Evolutionary conservation across 768 basidiomycete species (phyloP), one percentile per base, ranked within the genome.

Genomic region (Pulveroboletus ravenelii): DNA sequence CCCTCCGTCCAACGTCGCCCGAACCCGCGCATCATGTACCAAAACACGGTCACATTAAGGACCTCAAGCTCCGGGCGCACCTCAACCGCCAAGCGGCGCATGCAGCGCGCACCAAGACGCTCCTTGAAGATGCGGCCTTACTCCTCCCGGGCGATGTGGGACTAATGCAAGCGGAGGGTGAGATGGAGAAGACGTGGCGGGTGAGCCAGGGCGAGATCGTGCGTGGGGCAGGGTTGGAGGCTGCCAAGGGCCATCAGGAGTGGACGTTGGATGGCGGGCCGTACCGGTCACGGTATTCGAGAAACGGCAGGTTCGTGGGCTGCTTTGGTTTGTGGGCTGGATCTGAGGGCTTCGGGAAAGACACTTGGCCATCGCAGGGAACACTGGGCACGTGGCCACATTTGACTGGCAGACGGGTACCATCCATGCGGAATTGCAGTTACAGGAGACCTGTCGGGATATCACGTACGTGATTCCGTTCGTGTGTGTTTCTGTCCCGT

Each of bases 391-490:
- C 70, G 83, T 92, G 15, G 89, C 92, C 3, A 89, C 93, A 0
- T 94, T 97, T 59, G 93, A 98, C 66, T 93, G 90, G 90, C 84
- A 89, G 64, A 82, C 87, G 0, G 93, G 92, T 0, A 80, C 81
- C 30, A 70, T 96, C 25, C 89, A 93, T 62, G 77, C 88, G 6
- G 95, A 98, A 63, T 72, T 97, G 15, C 91, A 95, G 57, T 71
- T 98, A 8, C 81, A 82, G 54, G 95, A 98, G 70, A 91, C 89
- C 20, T 90, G 90, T 61, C 72, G 93, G 57, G 95, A 96, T 65
- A 87, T 99, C 67, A 91, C 89, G 87, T 90, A 67, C 50, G 85
- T 77, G 29, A 8, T 23, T 27, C 18, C 5, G 2, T 34, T 15
- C 31, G 31, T 8, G 37, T 9, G 10, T 18, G 2, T 20, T 1